Evolutionary conservation across 768 basidiomycete genomes (phyloP), one percentile per base, ranked within the genome.

Genomic region (Boletus subcaerulescens): DNA sequence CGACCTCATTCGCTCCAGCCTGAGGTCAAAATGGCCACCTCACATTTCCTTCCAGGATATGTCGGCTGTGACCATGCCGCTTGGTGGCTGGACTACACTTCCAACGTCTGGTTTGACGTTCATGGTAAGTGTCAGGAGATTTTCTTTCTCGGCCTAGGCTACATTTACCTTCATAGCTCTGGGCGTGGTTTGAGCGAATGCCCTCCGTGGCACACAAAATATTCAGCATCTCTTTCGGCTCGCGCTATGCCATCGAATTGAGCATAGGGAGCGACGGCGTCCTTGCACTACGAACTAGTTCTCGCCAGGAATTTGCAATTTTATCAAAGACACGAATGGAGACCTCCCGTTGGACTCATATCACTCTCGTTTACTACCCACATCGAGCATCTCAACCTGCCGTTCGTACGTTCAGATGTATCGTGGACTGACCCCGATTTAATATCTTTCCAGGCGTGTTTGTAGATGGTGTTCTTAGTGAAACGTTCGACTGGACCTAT

Each of bases 21-120:
- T 89, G 77, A 86, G 82, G 67, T 83, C 84, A 38, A 79, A 83
- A 33, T 93, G 91, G 91, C 83, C 87, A 1, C 81, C 84, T 52
- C 91, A 93, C 65, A 80, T 93, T 56, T 87, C 83, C 3, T 72
- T 92, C 61, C 83, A 84, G 64, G 77, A 78, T 2, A 66, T 73
- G 6, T 80, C 86, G 3, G 71, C 80, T 10, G 59, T 91, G 7
- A 72, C 75, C 4, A 65, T 86, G 32, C 69, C 71, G 1, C 79
- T 83, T 43, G 72, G 75, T n/a, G 72, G 69, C n/a, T 65, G 69
- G 35, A 80, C 77, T 55, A 80, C 81, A 0, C 67, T 91, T 42
- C 85, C 87, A 0, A 60, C 73, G 1, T 69, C 77, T 13, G 91
- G 90, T 0, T 82, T 91, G 62, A 87, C 89, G 2, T 85, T 86